Percentiles rank a stretch among this genome's conserved stretches.
These are phyloP conservation scores for Beauveria medogensis DNA, from an alignment of 2,329 filamentous ascomycete species.

Conservation along the genomic window DNA sequence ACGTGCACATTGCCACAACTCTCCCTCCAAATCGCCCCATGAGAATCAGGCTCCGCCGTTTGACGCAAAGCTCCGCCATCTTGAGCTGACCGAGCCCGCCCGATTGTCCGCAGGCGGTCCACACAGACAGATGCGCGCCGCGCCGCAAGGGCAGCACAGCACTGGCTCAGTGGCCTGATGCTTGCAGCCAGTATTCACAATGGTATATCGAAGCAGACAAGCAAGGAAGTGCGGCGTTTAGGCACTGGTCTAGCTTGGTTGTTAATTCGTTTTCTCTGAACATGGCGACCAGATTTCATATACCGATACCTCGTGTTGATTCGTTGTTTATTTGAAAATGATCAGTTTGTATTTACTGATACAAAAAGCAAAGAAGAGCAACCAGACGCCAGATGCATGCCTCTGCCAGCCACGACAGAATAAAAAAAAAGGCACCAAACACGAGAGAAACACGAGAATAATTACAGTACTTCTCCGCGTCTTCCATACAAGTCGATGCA, in stretches of 20 bases:
- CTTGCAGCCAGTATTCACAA: not conserved
- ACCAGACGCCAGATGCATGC: conserved; percentile 6
- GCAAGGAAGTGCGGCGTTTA: too few relatives aligned
- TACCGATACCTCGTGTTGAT: too few relatives aligned
- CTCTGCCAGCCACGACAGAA: not conserved
- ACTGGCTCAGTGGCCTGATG: not conserved
- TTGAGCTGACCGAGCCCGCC: not conserved
- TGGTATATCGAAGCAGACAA: too few relatives aligned
- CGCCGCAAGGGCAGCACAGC: not conserved
- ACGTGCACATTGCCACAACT: too few relatives aligned
- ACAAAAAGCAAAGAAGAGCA: not conserved
- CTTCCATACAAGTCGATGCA: conserved; percentile 13
- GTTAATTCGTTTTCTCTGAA: too few relatives aligned
- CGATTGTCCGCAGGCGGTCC: not conserved
- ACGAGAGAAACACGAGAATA: not conserved
- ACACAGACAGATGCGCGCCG: not conserved
- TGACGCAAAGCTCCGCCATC: not conserved
- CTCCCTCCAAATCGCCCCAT: not conserved
- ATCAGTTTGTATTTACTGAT: too few relatives aligned
- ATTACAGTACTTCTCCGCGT: not conserved
- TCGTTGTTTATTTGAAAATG: too few relatives aligned
- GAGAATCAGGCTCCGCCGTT: too few relatives aligned
- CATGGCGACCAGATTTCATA: too few relatives aligned
- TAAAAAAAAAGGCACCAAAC: not conserved
- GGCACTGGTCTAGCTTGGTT: too few relatives aligned